phyloP scores from a whole-genome alignment of 768 basidiomycete genomes.

The Rossbeevera mucosa region DNA sequence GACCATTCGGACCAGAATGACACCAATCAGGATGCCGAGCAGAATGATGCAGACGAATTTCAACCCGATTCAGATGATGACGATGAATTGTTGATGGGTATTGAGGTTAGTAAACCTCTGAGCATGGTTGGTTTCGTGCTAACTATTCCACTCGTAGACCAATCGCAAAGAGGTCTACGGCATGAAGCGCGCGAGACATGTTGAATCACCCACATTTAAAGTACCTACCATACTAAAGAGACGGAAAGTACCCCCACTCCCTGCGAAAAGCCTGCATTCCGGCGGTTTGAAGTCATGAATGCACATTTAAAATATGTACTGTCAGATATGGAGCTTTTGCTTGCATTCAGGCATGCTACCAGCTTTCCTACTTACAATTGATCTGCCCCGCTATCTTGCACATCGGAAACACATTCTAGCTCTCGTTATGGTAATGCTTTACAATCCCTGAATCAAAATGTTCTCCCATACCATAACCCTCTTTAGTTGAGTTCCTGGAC shows the following conservation, averaged over 20 bases:
- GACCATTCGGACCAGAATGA: constrained; percentile 19
- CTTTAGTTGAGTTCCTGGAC: constrained; percentile 11
- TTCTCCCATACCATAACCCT: neutral
- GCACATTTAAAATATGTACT: neutral
- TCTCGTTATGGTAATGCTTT: constrained; percentile 5
- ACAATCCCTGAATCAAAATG: neutral
- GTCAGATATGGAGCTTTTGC: neutral
- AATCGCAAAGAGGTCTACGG: constrained; percentile 37
- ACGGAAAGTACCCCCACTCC: constrained; percentile 12
- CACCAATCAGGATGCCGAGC: constrained; percentile 6
- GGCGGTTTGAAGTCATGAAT: constrained; percentile 9
- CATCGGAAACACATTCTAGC: constrained; percentile 7
- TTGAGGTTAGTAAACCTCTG: constrained; percentile 40
- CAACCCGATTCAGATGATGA: constrained; percentile 40
- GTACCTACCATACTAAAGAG: constrained; percentile 15
- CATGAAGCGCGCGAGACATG: constrained; percentile 25
- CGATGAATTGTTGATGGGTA: constrained; percentile 59
- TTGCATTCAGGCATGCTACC: constrained; percentile 1
- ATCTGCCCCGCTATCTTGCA: constrained; percentile 3
- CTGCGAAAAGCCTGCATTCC: constrained; percentile 13
- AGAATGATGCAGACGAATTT: constrained; percentile 9
- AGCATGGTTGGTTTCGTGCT: neutral
- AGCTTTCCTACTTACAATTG: constrained; percentile 12
- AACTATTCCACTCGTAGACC: constrained; percentile 27
- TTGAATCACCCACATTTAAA: neutral